A percentile compares a stretch with the other conserved stretches of the same genome.
Conservation (phyloP, 768 basidiomycete species). For the Lactifluus piperatus region DNA sequence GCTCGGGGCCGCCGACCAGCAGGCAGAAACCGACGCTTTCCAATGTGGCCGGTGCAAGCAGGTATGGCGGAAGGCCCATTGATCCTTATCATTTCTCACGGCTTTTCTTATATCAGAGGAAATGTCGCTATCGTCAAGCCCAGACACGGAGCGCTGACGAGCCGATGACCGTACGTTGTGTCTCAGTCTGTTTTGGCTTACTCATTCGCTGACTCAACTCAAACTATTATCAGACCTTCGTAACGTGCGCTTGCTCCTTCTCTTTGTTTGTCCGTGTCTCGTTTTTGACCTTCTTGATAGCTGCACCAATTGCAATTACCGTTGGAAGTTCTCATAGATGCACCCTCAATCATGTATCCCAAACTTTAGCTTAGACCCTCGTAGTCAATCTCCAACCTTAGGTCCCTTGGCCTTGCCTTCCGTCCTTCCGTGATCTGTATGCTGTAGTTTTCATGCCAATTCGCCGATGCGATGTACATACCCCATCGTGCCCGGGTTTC, state of each 20-base stretch:
- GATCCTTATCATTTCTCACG: neutral
- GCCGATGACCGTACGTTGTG: slow-evolving; percentile 81
- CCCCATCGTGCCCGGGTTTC: neutral
- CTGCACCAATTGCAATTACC: slow-evolving; percentile 60
- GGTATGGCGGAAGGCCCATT: slow-evolving; percentile 30
- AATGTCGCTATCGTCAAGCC: slow-evolving; percentile 89
- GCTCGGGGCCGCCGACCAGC: slow-evolving; percentile 78
- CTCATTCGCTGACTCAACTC: neutral
- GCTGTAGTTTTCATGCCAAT: neutral
- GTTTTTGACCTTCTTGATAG: slow-evolving; percentile 26
- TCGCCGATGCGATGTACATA: slow-evolving; percentile 2
- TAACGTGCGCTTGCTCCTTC: slow-evolving; percentile 49
- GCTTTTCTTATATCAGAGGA: slow-evolving; percentile 38
- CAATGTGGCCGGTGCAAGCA: slow-evolving; percentile 94
- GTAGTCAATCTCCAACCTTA: neutral
- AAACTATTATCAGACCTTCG: slow-evolving; percentile 77
- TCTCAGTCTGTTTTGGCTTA: slow-evolving; percentile 2
- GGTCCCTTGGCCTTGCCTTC: neutral
- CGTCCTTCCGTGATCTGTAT: neutral
- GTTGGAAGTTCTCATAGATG: slow-evolving; percentile 57
- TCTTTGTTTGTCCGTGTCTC: neutral
- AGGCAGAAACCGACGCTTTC: slow-evolving; percentile 97
- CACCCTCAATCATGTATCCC: neutral
- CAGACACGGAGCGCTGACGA: slow-evolving; percentile 98
- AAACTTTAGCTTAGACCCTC: slow-evolving; percentile 7